Percentiles rank a stretch among this genome's conserved stretches.
These are phyloP conservation scores for Zygosaccharomyces kombuchaensis DNA, from an alignment of 805 yeast species.

Conservation along the genomic window DNA sequence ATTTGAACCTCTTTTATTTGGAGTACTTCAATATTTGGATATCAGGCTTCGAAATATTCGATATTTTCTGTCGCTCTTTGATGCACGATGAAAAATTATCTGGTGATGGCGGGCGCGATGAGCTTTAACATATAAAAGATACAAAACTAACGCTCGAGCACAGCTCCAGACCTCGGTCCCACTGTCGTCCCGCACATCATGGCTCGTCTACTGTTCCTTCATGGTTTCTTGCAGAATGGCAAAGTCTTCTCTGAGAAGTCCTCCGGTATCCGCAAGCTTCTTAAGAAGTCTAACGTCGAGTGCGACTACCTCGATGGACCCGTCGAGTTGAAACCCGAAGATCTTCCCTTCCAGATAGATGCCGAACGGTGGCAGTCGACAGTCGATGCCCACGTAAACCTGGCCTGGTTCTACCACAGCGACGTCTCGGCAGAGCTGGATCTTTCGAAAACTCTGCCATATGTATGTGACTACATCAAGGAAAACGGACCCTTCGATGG, in stretches of 20 bases:
- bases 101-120: conserved; percentile 1
- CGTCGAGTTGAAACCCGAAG: conserved; percentile 54
- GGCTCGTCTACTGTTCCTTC: conserved; percentile 63
- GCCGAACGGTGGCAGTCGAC: conserved; percentile 48
- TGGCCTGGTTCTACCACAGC: conserved; percentile 75
- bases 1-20: neutral
- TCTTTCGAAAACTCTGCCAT: conserved; percentile 48
- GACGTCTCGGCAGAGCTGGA: conserved; percentile 44
- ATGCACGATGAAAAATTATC: neutral
- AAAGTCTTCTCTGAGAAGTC: conserved; percentile 82
- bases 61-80: conserved; percentile 4
- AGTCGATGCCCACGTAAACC: conserved; percentile 42
- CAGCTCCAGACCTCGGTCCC: too few species aligned
- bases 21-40: neutral
- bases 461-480: conserved; percentile 47
- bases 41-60: too few species aligned
- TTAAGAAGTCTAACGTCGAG: conserved; percentile 61
- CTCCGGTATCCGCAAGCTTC: conserved; percentile 76
- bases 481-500: conserved; percentile 84
- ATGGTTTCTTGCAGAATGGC: conserved; percentile 87
- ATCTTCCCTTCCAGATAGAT: conserved; percentile 66
- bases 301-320: conserved; percentile 82
- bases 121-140: neutral
- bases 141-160: neutral
- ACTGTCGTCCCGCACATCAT: neutral